These are phyloP conservation scores for Xylariomycetidae sp. DNA, from an alignment of 2,329 filamentous ascomycete species.

Conservation along the genomic window DNA sequence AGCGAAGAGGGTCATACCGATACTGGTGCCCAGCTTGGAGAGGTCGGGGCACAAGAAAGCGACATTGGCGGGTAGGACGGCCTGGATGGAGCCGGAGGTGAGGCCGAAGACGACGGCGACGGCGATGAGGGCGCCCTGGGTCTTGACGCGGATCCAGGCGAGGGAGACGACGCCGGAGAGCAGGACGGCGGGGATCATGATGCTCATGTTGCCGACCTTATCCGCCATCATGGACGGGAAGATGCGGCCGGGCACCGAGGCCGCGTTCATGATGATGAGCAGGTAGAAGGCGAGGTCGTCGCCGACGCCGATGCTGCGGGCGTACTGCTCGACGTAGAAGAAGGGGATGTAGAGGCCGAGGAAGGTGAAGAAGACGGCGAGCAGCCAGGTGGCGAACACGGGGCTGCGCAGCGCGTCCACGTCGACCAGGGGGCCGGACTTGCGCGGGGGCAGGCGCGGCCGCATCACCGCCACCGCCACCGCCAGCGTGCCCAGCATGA, in stretches of 20 bases:
- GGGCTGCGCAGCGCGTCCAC: conserved; percentile 20
- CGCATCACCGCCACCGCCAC: not conserved
- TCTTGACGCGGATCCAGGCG: not conserved
- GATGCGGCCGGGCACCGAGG: not conserved
- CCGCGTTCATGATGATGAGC: conserved; percentile 1
- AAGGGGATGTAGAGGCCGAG: conserved; percentile 32
- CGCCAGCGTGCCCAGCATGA: conserved; percentile 14
- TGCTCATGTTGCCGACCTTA: not conserved
- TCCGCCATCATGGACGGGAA: not conserved
- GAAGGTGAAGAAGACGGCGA: conserved; percentile 24
- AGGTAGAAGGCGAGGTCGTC: not conserved
- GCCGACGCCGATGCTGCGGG: conserved; percentile 9
- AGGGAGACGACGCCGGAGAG: not conserved
- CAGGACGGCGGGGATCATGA: not conserved
- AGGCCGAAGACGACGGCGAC: not conserved
- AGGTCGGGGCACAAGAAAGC: not conserved
- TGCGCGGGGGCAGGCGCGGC: conserved; percentile 6
- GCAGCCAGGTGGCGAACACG: conserved; percentile 21
- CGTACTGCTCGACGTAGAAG: conserved; percentile 25
- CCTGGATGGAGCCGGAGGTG: not conserved
- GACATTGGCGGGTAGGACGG: not conserved
- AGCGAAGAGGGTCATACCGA: not conserved
- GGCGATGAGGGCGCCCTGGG: not conserved
- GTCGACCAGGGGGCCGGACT: conserved; percentile 22
- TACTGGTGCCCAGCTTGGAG: not conserved